Conservation (phyloP, 106 monocot species). For the Gastrodia elata region DNA sequence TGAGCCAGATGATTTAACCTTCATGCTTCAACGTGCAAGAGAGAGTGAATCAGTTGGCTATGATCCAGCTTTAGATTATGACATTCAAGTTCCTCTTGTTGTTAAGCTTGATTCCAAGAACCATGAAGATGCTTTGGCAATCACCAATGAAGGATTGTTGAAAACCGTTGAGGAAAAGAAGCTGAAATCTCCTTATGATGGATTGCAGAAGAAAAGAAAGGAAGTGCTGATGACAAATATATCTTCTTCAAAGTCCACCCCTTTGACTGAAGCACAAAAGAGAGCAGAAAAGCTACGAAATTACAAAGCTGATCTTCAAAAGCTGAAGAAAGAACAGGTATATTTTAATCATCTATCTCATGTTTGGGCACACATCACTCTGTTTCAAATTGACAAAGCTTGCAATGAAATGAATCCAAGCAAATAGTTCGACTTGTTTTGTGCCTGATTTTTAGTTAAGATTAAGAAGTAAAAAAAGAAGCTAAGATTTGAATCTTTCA, state of each 20-base stretch:
- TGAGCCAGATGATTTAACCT: constrained; percentile 73
- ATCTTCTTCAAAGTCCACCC: constrained; percentile 29
- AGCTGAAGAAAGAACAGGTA: constrained; percentile 82
- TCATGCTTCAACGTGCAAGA: constrained; percentile 58
- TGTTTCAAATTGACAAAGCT: constrained; percentile 2
- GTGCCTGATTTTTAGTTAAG: neutral
- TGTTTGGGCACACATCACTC: neutral
- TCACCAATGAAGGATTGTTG: constrained; percentile 19
- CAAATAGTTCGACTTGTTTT: neutral
- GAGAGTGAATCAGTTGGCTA: constrained; percentile 40
- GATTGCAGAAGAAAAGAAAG: constrained; percentile 36
- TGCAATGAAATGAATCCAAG: neutral
- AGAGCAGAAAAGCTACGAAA: constrained; percentile 82
- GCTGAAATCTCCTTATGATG: constrained; percentile 26
- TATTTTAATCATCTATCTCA: neutral
- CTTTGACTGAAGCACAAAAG: constrained; percentile 74
- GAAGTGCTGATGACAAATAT: constrained; percentile 35
- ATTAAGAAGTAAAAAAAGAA: neutral
- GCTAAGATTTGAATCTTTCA: neutral
- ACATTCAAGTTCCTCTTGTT: constrained; percentile 29
- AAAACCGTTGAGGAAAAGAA: constrained; percentile 44
- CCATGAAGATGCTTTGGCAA: constrained; percentile 14
- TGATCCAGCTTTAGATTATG: constrained; percentile 74
- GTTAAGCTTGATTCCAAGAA: constrained; percentile 19
- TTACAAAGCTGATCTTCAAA: constrained; percentile 91